Conservation (phyloP, 352 stramenopile species). For the Phytopythium boreale region DNA sequence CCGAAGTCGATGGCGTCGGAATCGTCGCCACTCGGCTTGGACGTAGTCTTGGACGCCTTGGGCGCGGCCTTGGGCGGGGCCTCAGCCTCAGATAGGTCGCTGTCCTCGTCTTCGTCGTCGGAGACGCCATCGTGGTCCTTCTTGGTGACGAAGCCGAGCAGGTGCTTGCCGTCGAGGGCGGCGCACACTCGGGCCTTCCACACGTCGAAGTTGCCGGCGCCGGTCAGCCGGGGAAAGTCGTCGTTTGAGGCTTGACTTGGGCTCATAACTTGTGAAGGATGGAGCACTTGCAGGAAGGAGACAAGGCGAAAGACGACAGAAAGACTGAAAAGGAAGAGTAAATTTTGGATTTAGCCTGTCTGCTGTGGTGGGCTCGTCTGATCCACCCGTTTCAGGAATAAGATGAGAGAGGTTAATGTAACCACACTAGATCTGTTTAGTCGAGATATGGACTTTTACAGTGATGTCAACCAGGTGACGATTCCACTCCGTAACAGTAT, state of each 20-base stretch:
- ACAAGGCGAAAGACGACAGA: too few relatives aligned
- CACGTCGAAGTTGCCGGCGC: slow-evolving; percentile 12
- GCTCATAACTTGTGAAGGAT: slow-evolving; percentile 24
- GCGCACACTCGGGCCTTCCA: slow-evolving; percentile 11
- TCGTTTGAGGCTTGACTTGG: slow-evolving; percentile 13
- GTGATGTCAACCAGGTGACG: too few relatives aligned
- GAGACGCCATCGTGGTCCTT: slow-evolving; percentile 10
- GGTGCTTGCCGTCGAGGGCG: slow-evolving; percentile 12
- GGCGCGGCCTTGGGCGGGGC: too few relatives aligned
- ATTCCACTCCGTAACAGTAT: too few relatives aligned
- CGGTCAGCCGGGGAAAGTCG: slow-evolving; percentile 12
- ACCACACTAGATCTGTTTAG: too few relatives aligned
- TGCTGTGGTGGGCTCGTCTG: too few relatives aligned
- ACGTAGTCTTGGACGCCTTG: not conserved
- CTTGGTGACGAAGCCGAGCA: slow-evolving; percentile 15
- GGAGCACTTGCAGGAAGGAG: too few relatives aligned
- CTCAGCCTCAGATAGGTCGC: not conserved
- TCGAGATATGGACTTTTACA: too few relatives aligned
- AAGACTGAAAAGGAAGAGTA: too few relatives aligned
- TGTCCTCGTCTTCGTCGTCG: slow-evolving; percentile 5
- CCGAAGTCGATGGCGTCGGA: slow-evolving; percentile 7
- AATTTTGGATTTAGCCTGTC: too few relatives aligned
- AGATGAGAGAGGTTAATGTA: too few relatives aligned
- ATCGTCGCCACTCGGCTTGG: not conserved
- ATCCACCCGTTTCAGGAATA: too few relatives aligned